phyloP scores from a whole-genome alignment of 2,329 filamentous ascomycete species.

The Colletotrichum godetiae region DNA sequence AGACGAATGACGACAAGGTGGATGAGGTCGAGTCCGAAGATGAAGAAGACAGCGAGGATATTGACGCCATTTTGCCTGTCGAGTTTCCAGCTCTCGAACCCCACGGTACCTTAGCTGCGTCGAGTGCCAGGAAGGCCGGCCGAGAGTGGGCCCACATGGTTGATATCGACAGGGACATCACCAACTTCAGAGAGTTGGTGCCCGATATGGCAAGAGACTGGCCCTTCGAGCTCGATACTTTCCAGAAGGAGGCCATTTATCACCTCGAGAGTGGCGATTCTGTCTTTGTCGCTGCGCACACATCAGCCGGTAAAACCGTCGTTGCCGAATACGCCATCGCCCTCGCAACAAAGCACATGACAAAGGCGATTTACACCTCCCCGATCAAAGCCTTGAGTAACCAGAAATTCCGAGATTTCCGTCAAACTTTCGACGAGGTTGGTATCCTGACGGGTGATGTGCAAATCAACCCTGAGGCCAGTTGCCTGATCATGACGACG shows the following conservation, averaged over 20 bases:
- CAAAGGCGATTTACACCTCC: slow-evolving; percentile 98
- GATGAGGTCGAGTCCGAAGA: slow-evolving; percentile 45
- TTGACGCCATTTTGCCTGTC: slow-evolving; percentile 88
- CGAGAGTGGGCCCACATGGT: slow-evolving; percentile 99
- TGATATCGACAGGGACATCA: slow-evolving; percentile 90
- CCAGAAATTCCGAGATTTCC: slow-evolving; percentile 97
- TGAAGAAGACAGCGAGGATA: slow-evolving; percentile 68
- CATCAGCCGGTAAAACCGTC: slow-evolving; percentile 97
- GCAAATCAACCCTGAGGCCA: slow-evolving; percentile 96
- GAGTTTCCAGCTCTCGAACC: slow-evolving; percentile 95
- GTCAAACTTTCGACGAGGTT: slow-evolving; percentile 90
- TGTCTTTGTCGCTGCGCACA: slow-evolving; percentile 97
- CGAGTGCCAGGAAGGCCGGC: slow-evolving; percentile 78
- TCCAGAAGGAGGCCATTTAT: slow-evolving; percentile 98
- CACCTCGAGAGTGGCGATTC: slow-evolving; percentile 97
- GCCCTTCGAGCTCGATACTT: slow-evolving; percentile 97
- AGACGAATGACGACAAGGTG: slow-evolving; percentile 41
- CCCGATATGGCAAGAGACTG: slow-evolving; percentile 96
- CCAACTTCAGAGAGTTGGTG: slow-evolving; percentile 94
- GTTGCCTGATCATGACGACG: slow-evolving; percentile 99
- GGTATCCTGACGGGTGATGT: slow-evolving; percentile 98
- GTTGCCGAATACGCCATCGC: slow-evolving; percentile 98
- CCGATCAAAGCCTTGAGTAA: slow-evolving; percentile 99
- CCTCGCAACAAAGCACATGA: slow-evolving; percentile 97
- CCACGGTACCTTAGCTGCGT: slow-evolving; percentile 78